These are phyloP conservation scores for Glutinoglossum americanum DNA, from an alignment of 495 filamentous ascomycete species.

Conservation along the genomic window DNA sequence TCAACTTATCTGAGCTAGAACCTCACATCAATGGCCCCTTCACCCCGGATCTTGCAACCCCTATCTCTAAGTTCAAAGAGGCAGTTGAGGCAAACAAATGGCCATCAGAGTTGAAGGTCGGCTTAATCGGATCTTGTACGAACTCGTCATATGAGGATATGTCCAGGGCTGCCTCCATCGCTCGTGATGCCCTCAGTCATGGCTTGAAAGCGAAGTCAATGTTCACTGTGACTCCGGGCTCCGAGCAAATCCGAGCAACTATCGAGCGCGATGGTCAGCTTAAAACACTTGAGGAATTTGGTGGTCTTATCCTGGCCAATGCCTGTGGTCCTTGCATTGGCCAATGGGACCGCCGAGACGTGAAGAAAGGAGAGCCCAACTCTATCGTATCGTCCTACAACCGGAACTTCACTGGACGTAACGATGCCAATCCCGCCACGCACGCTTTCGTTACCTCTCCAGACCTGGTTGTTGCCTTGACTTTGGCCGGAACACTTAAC, in stretches of 20 bases:
- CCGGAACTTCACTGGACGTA: conserved; percentile 99
- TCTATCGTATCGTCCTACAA: conserved; percentile 93
- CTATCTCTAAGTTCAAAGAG: conserved; percentile 91
- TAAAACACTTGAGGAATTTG: conserved; percentile 90
- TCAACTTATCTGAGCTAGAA: conserved; percentile 87
- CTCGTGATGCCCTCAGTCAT: conserved; percentile 80
- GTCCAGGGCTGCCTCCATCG: conserved; percentile 86
- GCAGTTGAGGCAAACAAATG: conserved; percentile 86
- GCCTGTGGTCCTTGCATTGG: conserved; percentile 60
- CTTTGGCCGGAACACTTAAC: conserved; percentile 71
- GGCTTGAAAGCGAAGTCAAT: conserved; percentile 83
- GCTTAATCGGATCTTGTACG: conserved; percentile 93
- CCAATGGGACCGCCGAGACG: conserved; percentile 88
- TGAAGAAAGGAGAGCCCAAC: conserved; percentile 94
- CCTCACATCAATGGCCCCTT: conserved; percentile 98
- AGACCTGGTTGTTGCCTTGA: conserved; percentile 84
- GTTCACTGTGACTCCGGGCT: conserved; percentile 91
- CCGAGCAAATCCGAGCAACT: conserved; percentile 93
- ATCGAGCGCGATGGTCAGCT: conserved; percentile 91
- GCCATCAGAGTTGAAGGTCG: conserved; percentile 95
- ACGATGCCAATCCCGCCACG: conserved; percentile 96
- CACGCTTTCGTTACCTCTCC: conserved; percentile 98
- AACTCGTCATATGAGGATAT: conserved; percentile 99
- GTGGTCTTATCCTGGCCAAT: conserved; percentile 88
- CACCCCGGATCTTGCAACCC: conserved; percentile 97